A percentile compares a stretch with the other conserved stretches of the same genome.
phyloP scores from a whole-genome alignment of 176 grass and related monocot species.

The Phoenix dactylifera region DNA sequence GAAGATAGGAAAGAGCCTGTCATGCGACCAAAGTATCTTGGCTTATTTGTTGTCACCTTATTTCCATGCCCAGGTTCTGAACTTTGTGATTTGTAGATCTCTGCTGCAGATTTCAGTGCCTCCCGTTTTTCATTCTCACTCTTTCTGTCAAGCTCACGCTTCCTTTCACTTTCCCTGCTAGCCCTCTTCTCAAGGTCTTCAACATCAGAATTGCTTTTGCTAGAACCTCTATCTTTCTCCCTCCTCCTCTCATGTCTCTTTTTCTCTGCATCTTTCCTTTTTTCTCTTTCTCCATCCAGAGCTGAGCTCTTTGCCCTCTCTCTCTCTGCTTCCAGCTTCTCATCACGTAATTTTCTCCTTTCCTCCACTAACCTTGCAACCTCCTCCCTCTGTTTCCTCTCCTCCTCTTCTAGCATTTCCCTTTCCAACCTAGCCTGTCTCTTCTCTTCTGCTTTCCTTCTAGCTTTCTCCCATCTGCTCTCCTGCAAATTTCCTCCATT shows the following conservation, averaged over 20 bases:
- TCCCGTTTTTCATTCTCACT: conserved; percentile 8
- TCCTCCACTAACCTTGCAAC: conserved; percentile 83
- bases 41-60: conserved; percentile 6
- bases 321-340: conserved; percentile 63
- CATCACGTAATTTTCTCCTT: conserved; percentile 76
- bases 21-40: conserved; percentile 14
- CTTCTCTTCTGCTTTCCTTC: conserved; percentile 89
- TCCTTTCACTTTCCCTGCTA: conserved; percentile 13
- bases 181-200: conserved; percentile 30
- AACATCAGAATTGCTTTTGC: conserved; percentile 84
- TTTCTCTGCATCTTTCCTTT: conserved; percentile 48
- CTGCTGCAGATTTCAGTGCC: background rate
- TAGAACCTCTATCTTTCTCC: conserved; percentile 72
- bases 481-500: conserved; percentile 56
- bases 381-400: conserved; percentile 91
- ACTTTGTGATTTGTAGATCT: background rate
- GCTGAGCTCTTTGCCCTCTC: conserved; percentile 51
- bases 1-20: conserved; percentile 6
- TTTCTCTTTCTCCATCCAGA: conserved; percentile 66
- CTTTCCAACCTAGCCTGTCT: conserved; percentile 72
- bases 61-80: background rate
- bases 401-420: conserved; percentile 92
- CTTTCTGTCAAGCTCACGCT: conserved; percentile 13
- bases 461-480: conserved; percentile 65
- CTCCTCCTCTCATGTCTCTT: conserved; percentile 59